phyloP scores from a whole-genome alignment of 306 rosid species.

The Lotus japonicus region DNA sequence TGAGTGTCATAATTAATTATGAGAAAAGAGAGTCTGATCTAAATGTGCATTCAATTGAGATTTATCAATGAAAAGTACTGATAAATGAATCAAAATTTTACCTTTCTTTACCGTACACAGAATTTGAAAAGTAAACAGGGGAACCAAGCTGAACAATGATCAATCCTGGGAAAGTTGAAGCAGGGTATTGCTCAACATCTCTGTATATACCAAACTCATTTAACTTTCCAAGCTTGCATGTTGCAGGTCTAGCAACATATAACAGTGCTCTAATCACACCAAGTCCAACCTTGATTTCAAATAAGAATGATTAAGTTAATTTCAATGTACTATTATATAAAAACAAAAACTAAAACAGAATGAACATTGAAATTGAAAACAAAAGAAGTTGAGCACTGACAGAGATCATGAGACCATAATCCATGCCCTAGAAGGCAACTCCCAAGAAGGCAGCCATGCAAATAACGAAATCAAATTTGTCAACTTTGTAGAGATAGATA shows the following conservation, averaged over 20 bases:
- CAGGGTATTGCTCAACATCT: conserved; percentile 54
- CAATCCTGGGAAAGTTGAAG: conserved; percentile 39
- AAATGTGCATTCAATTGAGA: not conserved
- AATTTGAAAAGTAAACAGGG: conserved; percentile 77
- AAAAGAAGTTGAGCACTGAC: conserved; percentile 38
- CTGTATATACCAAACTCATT: conserved; percentile 43
- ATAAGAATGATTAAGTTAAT: not conserved
- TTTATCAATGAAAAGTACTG: not conserved
- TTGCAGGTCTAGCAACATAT: conserved; percentile 79
- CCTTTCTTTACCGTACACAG: conserved; percentile 70
- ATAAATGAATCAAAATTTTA: not conserved
- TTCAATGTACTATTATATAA: too few relatives aligned
- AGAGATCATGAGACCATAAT: conserved; percentile 57
- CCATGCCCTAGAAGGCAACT: conserved; percentile 58
- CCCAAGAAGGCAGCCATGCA: conserved; percentile 71
- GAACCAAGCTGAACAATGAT: conserved; percentile 71
- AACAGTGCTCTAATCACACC: conserved; percentile 65
- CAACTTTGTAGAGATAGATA: conserved; percentile 58
- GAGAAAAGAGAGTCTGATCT: too few relatives aligned
- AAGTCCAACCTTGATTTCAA: conserved; percentile 50
- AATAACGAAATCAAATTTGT: conserved; percentile 68
- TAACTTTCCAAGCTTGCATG: conserved; percentile 72
- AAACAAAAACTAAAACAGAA: too few relatives aligned
- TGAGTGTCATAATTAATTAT: too few relatives aligned
- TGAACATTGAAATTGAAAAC: too few relatives aligned